These are phyloP conservation scores for Chalaropsis ovoidea DNA, from an alignment of 2,329 filamentous ascomycete genomes.

Conservation along the genomic window DNA sequence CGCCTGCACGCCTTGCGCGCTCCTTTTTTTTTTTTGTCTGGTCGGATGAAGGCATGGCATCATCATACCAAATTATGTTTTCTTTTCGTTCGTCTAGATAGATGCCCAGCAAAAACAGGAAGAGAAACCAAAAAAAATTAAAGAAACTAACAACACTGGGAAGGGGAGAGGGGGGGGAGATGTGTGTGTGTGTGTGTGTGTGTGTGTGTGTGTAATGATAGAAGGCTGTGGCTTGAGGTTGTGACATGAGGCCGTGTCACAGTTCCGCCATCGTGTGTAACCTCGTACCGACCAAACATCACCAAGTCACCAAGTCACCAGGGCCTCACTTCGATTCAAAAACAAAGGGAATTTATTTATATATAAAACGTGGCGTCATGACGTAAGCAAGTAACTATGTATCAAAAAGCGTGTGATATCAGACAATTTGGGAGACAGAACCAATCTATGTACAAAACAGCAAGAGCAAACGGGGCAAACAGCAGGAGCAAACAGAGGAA, in stretches of 20 bases:
- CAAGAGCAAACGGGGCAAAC: not conserved
- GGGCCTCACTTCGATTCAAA: too few relatives aligned
- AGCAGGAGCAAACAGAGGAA: not conserved
- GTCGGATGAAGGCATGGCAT: not conserved
- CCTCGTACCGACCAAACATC: too few relatives aligned
- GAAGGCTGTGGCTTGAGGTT: too few relatives aligned
- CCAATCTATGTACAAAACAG: constrained; percentile 2
- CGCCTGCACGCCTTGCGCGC: not conserved
- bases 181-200: not conserved
- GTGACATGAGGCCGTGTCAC: not conserved
- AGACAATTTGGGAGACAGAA: not conserved
- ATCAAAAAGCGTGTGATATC: constrained; percentile 9
- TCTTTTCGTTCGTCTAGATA: constrained; percentile 13
- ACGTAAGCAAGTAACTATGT: not conserved
- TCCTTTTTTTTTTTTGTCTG: not conserved
- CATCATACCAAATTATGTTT: constrained; percentile 6
- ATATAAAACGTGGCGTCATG: not conserved
- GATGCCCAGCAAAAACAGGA: constrained; percentile 17
- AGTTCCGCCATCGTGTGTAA: too few relatives aligned
- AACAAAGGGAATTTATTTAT: not conserved
- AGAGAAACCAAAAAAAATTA: constrained; percentile 23
- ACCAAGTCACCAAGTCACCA: too few relatives aligned
- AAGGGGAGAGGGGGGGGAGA: not conserved
- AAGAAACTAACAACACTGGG: constrained; percentile 21
- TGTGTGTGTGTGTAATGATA: not conserved